These are phyloP conservation scores for Alternaria longipes DNA, from an alignment of 2,329 filamentous ascomycete species.

Conservation along the genomic window DNA sequence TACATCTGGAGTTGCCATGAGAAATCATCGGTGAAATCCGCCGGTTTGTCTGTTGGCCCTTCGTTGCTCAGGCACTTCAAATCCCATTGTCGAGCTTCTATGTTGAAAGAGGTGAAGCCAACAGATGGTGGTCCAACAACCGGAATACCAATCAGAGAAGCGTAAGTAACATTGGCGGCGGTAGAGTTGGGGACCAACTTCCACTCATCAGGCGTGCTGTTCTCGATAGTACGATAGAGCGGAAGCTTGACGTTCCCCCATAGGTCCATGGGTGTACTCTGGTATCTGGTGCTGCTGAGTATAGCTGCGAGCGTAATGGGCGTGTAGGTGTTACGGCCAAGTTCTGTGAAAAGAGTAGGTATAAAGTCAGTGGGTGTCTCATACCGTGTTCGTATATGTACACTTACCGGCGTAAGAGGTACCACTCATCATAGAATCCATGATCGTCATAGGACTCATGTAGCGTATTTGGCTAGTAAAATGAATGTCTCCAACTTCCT, in stretches of 20 bases:
- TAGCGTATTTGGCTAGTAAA: conserved; percentile 29
- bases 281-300: conserved; percentile 35
- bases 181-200: conserved; percentile 22
- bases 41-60: conserved; percentile 3
- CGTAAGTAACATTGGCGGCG: conserved; percentile 30
- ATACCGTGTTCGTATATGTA: background rate
- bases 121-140: conserved; percentile 17
- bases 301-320: conserved; percentile 36
- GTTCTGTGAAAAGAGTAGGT: conserved; percentile 2
- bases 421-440: conserved; percentile 20
- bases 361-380: background rate
- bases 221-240: conserved; percentile 31
- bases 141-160: conserved; percentile 40
- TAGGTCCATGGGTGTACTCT: conserved; percentile 34
- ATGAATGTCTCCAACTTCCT: conserved; percentile 22
- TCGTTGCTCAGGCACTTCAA: conserved; percentile 34
- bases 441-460: conserved; percentile 24
- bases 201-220: conserved; percentile 30
- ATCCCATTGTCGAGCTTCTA: conserved; percentile 41
- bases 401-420: conserved; percentile 17
- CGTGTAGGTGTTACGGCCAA: conserved; percentile 29
- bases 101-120: conserved; percentile 25
- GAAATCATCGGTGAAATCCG: conserved; percentile 16
- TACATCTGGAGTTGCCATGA: conserved; percentile 27
- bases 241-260: conserved; percentile 45